Evolutionary conservation across 192 early-diverging fungal genomes (phyloP).

Genomic region (Mortierella alpina): DNA sequence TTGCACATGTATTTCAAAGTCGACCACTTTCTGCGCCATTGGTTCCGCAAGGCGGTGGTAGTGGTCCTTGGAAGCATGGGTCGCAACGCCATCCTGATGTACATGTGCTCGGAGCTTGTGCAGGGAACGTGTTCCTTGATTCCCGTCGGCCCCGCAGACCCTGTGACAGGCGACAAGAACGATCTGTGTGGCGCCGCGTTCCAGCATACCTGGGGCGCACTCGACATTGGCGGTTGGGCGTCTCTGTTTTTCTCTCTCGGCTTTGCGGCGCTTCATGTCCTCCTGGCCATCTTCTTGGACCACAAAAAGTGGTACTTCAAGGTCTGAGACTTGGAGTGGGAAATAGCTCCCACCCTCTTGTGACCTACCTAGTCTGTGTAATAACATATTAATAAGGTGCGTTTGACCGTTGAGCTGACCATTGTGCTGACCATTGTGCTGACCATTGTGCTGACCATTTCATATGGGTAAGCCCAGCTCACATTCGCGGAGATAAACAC

Average conservation of each 20-base stretch:
- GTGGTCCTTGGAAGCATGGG: constrained; percentile 55
- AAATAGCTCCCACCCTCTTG: neutral
- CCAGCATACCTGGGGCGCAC: constrained; percentile 32
- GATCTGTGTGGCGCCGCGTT: constrained; percentile 25
- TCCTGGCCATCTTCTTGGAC: constrained; percentile 48
- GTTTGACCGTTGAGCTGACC: no score
- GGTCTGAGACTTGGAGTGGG: constrained; percentile 8
- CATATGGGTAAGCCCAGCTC: no score
- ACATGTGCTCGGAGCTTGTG: constrained; percentile 55
- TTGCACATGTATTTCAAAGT: constrained; percentile 22
- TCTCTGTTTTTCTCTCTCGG: constrained; percentile 39
- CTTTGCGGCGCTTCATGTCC: constrained; percentile 27
- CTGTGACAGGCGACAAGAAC: constrained; percentile 10
- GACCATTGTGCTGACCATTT: no score
- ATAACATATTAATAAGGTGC: constrained; percentile 5
- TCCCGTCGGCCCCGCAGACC: constrained; percentile 24
- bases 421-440: no score
- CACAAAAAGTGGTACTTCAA: constrained; percentile 54
- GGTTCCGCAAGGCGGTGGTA: constrained; percentile 30
- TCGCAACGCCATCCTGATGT: constrained; percentile 62
- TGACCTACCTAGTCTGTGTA: neutral
- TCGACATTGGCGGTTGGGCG: constrained; percentile 44
- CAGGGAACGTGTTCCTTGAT: constrained; percentile 44
- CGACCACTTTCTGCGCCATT: constrained; percentile 40
- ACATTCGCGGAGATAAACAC: no score